Evolutionary conservation across 306 rosid genomes (phyloP).

Genomic region (Lathyrus sativus): DNA sequence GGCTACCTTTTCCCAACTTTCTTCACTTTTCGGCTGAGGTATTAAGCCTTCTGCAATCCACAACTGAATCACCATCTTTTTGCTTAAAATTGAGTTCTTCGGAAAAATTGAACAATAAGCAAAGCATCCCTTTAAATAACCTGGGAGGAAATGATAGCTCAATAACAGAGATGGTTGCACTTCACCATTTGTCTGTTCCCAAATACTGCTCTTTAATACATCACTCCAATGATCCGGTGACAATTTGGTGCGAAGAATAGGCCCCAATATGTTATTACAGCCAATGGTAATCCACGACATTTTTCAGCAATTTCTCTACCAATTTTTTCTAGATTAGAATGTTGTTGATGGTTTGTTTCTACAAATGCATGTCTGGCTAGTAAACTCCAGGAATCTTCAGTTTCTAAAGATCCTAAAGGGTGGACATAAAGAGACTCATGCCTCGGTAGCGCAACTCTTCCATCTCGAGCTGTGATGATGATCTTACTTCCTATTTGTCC

Average conservation of each 20-base stretch:
- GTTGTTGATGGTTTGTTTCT: not conserved
- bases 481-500: not conserved
- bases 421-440: constrained; percentile 37
- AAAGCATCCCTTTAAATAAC: not conserved
- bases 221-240: too few relatives aligned
- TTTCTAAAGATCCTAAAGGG: constrained; percentile 28
- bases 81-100: not conserved
- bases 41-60: not conserved
- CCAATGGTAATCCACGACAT: too few relatives aligned
- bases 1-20: too few relatives aligned
- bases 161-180: not conserved
- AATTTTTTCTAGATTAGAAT: constrained; percentile 31
- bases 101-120: not conserved
- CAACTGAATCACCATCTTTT: not conserved
- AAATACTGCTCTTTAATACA: too few relatives aligned
- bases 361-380: constrained; percentile 43
- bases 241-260: too few relatives aligned
- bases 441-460: not conserved
- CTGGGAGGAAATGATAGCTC: not conserved
- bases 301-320: constrained; percentile 24
- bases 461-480: not conserved
- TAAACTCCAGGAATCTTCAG: constrained; percentile 41
- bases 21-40: too few relatives aligned
- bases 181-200: not conserved
- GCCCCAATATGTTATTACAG: too few relatives aligned